These are phyloP conservation scores for Candida broadrunensis DNA, from an alignment of 805 yeast genomes.

Conservation along the genomic window DNA sequence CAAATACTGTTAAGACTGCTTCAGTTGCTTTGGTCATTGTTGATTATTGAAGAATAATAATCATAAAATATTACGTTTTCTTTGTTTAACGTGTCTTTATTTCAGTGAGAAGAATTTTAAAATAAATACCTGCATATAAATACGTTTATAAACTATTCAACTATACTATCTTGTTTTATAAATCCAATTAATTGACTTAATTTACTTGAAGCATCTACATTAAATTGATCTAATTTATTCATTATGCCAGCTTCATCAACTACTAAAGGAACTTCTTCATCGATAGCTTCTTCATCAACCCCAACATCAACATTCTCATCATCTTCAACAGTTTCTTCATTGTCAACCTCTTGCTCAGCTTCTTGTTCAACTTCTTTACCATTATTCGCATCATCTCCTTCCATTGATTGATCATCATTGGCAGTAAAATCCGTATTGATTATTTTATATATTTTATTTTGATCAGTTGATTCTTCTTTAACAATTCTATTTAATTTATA, in stretches of 20 bases:
- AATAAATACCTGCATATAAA: neutral
- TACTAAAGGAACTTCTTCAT: conserved; percentile 7
- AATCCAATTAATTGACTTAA: conserved; percentile 31
- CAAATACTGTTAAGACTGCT: conserved; percentile 44
- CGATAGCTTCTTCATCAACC: conserved; percentile 9
- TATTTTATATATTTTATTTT: conserved; percentile 41
- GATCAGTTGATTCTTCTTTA: conserved; percentile 46
- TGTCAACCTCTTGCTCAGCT: conserved; percentile 16
- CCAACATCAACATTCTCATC: conserved; percentile 28
- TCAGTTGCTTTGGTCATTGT: conserved; percentile 69
- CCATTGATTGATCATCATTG: conserved; percentile 15
- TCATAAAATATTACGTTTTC: too few relatives aligned
- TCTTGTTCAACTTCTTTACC: conserved; percentile 18
- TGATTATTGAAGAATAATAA: neutral
- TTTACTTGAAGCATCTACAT: conserved; percentile 31
- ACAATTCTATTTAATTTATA: conserved; percentile 66
- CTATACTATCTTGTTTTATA: conserved; percentile 30
- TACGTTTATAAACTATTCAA: neutral
- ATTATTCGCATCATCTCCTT: conserved; percentile 13
- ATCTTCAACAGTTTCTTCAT: conserved; percentile 12
- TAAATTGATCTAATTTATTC: conserved; percentile 31
- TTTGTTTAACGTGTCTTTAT: neutral
- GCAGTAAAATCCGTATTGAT: conserved; percentile 31
- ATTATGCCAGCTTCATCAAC: conserved; percentile 27
- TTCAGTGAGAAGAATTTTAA: too few relatives aligned